Percentiles rank a stretch among this genome's conserved stretches.
Evolutionary conservation across 208 protist species (phyloP).

Genomic region (Vickermania spadyakhi): DNA sequence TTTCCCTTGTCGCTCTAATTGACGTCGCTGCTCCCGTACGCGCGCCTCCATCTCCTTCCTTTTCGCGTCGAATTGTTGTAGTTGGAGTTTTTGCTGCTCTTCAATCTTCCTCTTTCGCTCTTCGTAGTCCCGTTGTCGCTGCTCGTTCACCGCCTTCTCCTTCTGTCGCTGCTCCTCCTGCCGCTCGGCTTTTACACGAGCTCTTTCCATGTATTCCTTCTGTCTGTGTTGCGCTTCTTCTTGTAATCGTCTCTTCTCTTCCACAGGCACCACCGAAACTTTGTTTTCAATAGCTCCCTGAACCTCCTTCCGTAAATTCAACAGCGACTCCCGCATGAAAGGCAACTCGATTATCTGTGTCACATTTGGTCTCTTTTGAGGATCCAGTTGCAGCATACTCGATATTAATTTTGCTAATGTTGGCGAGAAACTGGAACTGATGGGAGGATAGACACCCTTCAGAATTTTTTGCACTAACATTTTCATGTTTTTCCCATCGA

Average conservation of each 20-base stretch:
- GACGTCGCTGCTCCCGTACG: slow-evolving; percentile 50
- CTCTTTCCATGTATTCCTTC: slow-evolving; percentile 35
- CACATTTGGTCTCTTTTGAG: slow-evolving; percentile 64
- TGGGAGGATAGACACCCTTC: slow-evolving; percentile 78
- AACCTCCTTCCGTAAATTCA: slow-evolving; percentile 48
- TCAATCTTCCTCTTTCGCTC: slow-evolving; percentile 29
- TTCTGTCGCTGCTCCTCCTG: slow-evolving; percentile 31
- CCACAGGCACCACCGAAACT: slow-evolving; percentile 28
- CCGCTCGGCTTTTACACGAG: slow-evolving; percentile 36
- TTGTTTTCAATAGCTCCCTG: slow-evolving; percentile 32
- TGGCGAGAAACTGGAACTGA: slow-evolving; percentile 59
- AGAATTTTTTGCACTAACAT: slow-evolving; percentile 86
- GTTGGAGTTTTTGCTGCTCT: slow-evolving; percentile 30
- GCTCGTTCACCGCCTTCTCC: slow-evolving; percentile 24
- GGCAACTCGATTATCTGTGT: slow-evolving; percentile 63
- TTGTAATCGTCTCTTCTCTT: slow-evolving; percentile 37
- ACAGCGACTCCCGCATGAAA: slow-evolving; percentile 70
- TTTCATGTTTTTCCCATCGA: slow-evolving; percentile 87
- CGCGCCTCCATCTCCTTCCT: slow-evolving; percentile 57
- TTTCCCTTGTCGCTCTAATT: slow-evolving; percentile 28
- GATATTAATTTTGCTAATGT: slow-evolving; percentile 70
- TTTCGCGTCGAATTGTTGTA: slow-evolving; percentile 35
- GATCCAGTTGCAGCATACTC: slow-evolving; percentile 82
- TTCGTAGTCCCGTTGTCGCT: slow-evolving; percentile 32
- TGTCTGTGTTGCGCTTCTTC: slow-evolving; percentile 18